A percentile compares a stretch with the other conserved stretches of the same genome.
Evolutionary conservation across 371 early-diverging fungal genomes (phyloP).

Genomic region (Mucor piriformis): DNA sequence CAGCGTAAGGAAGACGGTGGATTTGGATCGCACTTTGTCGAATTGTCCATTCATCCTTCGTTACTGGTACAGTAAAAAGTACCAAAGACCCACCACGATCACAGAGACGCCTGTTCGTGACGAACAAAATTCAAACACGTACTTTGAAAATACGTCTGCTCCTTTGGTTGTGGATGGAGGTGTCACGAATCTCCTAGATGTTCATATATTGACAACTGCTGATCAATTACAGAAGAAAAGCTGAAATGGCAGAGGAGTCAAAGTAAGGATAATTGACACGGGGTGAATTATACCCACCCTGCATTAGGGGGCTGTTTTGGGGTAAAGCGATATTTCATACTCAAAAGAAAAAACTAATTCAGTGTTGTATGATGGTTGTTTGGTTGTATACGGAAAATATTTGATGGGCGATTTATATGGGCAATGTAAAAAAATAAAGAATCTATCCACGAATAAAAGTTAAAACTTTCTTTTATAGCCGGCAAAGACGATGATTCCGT

Average conservation of each 20-base stretch:
- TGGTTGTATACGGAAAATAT: slow-evolving; percentile 65
- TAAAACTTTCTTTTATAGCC: not conserved
- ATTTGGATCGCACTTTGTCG: not conserved
- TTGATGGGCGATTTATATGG: slow-evolving; percentile 53
- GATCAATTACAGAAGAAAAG: not conserved
- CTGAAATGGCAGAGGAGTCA: slow-evolving; percentile 20
- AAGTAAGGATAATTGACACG: slow-evolving; percentile 29
- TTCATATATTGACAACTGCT: slow-evolving; percentile 12
- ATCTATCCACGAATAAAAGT: not conserved
- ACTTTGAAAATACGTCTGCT: not conserved
- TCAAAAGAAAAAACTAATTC: too few species aligned
- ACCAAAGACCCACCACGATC: slow-evolving; percentile 9
- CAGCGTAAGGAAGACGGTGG: not conserved
- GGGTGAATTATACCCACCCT: slow-evolving; percentile 70
- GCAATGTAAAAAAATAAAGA: slow-evolving; percentile 9
- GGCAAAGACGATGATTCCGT: slow-evolving; percentile 44
- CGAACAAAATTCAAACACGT: not conserved
- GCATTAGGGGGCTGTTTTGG: slow-evolving; percentile 75
- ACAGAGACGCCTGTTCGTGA: not conserved
- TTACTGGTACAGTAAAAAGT: slow-evolving; percentile 16
- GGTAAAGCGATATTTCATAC: not conserved
- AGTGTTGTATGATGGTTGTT: slow-evolving; percentile 43
- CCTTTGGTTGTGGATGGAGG: slow-evolving; percentile 4
- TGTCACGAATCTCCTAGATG: slow-evolving; percentile 6
- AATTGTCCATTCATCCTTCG: not conserved